Conservation (phyloP, 306 rosid genomes). For the Coriaria nepalensis region DNA sequence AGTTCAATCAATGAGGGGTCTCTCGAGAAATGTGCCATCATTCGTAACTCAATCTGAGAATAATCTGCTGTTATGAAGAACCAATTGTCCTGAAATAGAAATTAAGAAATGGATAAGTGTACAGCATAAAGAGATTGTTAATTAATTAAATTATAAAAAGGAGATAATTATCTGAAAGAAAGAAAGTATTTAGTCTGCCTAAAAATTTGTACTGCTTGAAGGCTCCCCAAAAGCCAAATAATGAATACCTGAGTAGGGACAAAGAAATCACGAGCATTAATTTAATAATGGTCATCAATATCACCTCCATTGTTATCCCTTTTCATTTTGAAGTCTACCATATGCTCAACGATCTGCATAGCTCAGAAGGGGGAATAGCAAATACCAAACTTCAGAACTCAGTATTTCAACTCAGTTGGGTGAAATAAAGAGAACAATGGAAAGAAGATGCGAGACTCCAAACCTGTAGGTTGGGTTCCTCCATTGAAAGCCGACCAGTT, state of each 20-base stretch:
- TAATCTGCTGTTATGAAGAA: constrained; percentile 84
- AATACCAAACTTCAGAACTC: constrained; percentile 8
- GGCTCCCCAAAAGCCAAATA: not conserved
- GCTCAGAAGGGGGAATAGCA: constrained; percentile 7
- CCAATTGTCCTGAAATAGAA: constrained; percentile 65
- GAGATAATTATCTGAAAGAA: not conserved
- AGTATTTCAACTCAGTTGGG: not conserved
- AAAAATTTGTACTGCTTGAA: not conserved
- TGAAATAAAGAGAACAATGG: constrained; percentile 4
- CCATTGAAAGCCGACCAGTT: constrained; percentile 97
- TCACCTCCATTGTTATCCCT: constrained; percentile 38
- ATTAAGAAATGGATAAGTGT: constrained; percentile 5
- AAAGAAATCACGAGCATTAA: constrained; percentile 89
- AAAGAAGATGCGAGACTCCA: constrained; percentile 5
- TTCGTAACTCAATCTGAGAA: constrained; percentile 90
- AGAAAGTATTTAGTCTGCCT: too few relatives aligned
- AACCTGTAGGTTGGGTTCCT: constrained; percentile 99
- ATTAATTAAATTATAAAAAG: constrained; percentile 3
- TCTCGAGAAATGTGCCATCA: constrained; percentile 94
- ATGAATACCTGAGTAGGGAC: constrained; percentile 65
- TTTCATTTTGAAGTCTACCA: constrained; percentile 54
- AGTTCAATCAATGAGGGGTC: constrained; percentile 65
- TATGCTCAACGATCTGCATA: constrained; percentile 83
- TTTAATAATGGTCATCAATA: constrained; percentile 24
- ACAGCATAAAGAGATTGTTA: too few relatives aligned